Evolutionary conservation across 2,329 filamentous ascomycete genomes (phyloP), one percentile per base, ranked within the genome.

Genomic region (Furcasterigmium sp.): DNA sequence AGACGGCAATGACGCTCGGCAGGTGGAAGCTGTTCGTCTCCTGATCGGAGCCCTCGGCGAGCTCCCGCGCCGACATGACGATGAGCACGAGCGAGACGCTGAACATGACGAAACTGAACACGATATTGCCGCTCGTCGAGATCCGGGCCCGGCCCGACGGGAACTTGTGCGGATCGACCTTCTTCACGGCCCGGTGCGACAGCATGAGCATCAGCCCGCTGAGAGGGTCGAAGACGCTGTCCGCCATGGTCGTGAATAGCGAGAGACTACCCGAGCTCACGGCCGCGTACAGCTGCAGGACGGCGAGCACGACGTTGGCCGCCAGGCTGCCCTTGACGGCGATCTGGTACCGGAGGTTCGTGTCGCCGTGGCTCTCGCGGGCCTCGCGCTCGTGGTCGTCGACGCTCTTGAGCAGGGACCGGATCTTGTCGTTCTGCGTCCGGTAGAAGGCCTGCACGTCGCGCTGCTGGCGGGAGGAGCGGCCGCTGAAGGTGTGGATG

Each of bases 191-290:
- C 39, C 91, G 87, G 63, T 91, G 85, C 47, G 85, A 89, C 29
- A 95, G 65, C 45, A 97, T 89, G 13, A 97, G 75, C 1, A 87
- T 91, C 41, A 96, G 62, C 57, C 95, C 96, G 57, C 86, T 91
- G 56, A 94, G 60, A 8, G 90, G 93, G 59, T 97, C 93, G 67
- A 97, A 97, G 51, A 97, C 75, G 41, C 91, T 83, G 64, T 98
- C 93, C 14, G 91, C 91, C 87, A 95, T 95, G 50, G 91, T 98
- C 14, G 93, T 96, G 69, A 97, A 96, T 37, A 98, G 81, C 5
- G 91, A 95, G 28, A 97, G 77, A n/a, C 90, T 96, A 37, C 85
- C 82, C 0, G 91, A 95, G 0, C 86, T 80, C 37, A 88, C 78
- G 48, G 93, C 93, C 35, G 85, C 93, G 60, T 94, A 98, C 29